A percentile compares a stretch with the other conserved stretches of the same genome.
Conservation (phyloP, 257 asterid species). For the Oldenlandia corymbosa region DNA sequence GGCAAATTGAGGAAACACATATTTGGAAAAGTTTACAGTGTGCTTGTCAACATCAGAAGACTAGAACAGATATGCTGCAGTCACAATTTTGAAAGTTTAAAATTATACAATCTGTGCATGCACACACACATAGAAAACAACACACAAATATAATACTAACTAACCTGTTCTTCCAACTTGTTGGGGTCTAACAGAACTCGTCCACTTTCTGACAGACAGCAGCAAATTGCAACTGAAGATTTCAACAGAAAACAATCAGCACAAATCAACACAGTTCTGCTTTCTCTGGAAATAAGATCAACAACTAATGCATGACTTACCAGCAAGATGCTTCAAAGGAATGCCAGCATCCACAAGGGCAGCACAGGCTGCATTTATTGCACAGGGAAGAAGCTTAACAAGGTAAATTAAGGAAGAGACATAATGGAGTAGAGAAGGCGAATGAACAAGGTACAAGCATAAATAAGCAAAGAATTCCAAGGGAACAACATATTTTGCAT, state of each 20-base stretch:
- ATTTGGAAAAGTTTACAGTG: neutral
- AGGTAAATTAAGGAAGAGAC: constrained; percentile 49
- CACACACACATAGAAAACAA: too few species aligned
- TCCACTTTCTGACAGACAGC: constrained; percentile 64
- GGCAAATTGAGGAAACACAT: neutral
- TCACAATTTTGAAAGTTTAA: neutral
- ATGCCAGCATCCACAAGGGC: constrained; percentile 92
- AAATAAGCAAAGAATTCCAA: neutral
- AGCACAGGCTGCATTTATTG: constrained; percentile 87
- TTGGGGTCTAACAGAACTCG: constrained; percentile 65
- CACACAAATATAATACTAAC: too few species aligned
- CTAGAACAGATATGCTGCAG: neutral
- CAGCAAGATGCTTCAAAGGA: constrained; percentile 80
- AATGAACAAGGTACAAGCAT: neutral
- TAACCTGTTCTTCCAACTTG: constrained; percentile 84
- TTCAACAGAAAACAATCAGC: constrained; percentile 18
- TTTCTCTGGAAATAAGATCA: constrained; percentile 1
- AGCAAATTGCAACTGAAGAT: constrained; percentile 62
- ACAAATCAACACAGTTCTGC: neutral
- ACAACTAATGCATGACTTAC: constrained; percentile 28
- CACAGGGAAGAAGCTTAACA: constrained; percentile 88
- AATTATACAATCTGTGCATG: too few species aligned
- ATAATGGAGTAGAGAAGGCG: constrained; percentile 11
- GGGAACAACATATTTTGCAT: neutral
- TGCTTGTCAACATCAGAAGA: neutral